A percentile compares a stretch with the other conserved stretches of the same genome.
Evolutionary conservation across 805 yeast species (phyloP).

Genomic region (Zygoascus bituminiphila): DNA sequence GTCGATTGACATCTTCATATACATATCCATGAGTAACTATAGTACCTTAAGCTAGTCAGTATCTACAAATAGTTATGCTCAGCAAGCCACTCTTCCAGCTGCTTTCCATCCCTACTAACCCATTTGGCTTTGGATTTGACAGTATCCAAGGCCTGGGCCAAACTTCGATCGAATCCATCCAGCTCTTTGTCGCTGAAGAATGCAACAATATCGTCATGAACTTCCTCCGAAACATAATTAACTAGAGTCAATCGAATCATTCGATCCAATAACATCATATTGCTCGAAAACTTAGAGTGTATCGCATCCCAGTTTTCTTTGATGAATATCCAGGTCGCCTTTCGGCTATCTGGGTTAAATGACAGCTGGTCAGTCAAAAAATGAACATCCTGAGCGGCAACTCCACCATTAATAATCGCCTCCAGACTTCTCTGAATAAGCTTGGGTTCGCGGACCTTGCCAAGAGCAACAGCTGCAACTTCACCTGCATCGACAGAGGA

Average conservation of each 20-base stretch:
- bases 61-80: constrained; percentile 1
- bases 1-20: no score
- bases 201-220: constrained; percentile 42
- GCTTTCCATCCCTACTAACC: constrained; percentile 38
- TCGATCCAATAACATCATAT: constrained; percentile 68
- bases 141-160: constrained; percentile 48
- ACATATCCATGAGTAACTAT: not conserved
- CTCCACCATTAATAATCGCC: constrained; percentile 34
- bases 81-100: constrained; percentile 40
- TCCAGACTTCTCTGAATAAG: constrained; percentile 35
- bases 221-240: constrained; percentile 50
- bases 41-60: not conserved
- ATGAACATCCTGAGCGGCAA: constrained; percentile 48
- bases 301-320: constrained; percentile 65
- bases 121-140: constrained; percentile 44
- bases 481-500: constrained; percentile 49
- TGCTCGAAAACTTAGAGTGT: constrained; percentile 64
- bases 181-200: constrained; percentile 43
- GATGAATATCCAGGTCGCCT: constrained; percentile 62
- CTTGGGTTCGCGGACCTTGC: constrained; percentile 34
- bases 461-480: constrained; percentile 48
- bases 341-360: not conserved
- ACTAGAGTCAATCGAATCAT: constrained; percentile 57
- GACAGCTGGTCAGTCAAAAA: constrained; percentile 27
- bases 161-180: constrained; percentile 50